Base-by-base conservation (phyloP, 768 basidiomycete species). In the Mycena olivaceomarginata region DNA sequence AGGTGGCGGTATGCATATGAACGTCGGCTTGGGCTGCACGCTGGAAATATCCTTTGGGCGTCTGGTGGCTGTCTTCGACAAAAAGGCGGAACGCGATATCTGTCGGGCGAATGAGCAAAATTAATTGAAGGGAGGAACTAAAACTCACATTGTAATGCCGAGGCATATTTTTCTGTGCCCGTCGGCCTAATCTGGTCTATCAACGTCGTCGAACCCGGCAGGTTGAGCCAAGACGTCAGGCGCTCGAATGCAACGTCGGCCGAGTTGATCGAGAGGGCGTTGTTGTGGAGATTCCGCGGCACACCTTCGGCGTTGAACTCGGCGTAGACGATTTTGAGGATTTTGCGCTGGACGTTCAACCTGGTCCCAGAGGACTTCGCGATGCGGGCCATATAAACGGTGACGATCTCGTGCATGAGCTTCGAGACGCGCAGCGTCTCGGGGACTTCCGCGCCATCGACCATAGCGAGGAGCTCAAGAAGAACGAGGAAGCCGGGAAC, bases 291-390 rank as follows among this genome's bases (percentile, higher is more conserved):
- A 18, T 76, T 37, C 22, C 67, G 70, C 16, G 77, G 77, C 12
- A 79, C 74, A 41, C 77, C 77, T 40, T 76, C 77, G 18, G 74
- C 77, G 60, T 79, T 79, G 64, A 79, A 79, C 67, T 79, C 70
- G n/a, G 77, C 70, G 40, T 72, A 79, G 22, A 79, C 77, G 18
- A 79, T 66, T 53, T 73, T 79, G 67, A 79, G 71, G 7, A 79
- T 64, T 37, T 51, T 46, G 45, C 77, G 77, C 70, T 79, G 77
- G n/a, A 73, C 74, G 31, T 51, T 67, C 1, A 75, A 41, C 72
- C 62, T 78, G 66, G 65, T 43, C 16, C 43, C 74, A 2, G 57
- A 41, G 10, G 53, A n/a, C 37, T 67, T 75, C 40, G 67, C 66
- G 60, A 75, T 69, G 16, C 77, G 77, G 6, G 74, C 22, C 77